Evolutionary conservation across 768 basidiomycete genomes (phyloP).

Genomic region (Termitomyces heimii): DNA sequence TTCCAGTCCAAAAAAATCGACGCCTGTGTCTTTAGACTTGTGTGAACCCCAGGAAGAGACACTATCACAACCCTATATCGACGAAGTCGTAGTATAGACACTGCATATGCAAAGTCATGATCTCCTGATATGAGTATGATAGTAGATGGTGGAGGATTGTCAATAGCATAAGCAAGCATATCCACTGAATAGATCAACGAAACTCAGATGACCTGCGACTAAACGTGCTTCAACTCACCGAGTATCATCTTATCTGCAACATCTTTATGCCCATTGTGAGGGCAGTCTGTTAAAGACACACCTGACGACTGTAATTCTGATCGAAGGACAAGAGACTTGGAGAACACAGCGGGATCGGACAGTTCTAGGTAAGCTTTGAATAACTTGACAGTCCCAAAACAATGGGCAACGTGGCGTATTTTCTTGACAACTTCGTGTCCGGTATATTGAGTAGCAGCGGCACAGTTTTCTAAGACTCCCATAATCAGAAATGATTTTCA

Average conservation of each 20-base stretch:
- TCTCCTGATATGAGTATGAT: slow-evolving; percentile 63
- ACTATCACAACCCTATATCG: slow-evolving; percentile 48
- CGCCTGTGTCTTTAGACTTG: slow-evolving; percentile 49
- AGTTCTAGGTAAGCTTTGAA: slow-evolving; percentile 56
- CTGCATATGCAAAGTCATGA: slow-evolving; percentile 60
- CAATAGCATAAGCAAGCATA: slow-evolving; percentile 62
- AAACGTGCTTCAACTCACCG: slow-evolving; percentile 23
- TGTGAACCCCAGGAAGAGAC: slow-evolving; percentile 32
- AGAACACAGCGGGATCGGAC: slow-evolving; percentile 23
- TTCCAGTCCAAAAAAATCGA: slow-evolving; percentile 48
- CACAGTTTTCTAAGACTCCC: slow-evolving; percentile 33
- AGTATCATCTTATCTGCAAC: slow-evolving; percentile 49
- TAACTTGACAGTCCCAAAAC: slow-evolving; percentile 41
- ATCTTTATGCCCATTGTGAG: slow-evolving; percentile 29
- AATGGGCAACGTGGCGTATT: slow-evolving; percentile 40
- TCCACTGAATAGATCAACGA: slow-evolving; percentile 40
- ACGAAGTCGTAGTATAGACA: slow-evolving; percentile 50
- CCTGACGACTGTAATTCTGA: slow-evolving; percentile 45
- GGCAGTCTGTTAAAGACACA: slow-evolving; percentile 34
- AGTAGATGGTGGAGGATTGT: slow-evolving; percentile 47
- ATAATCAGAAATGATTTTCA: background rate
- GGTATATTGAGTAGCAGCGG: slow-evolving; percentile 29
- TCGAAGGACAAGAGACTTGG: slow-evolving; percentile 29
- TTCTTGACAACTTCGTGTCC: slow-evolving; percentile 40
- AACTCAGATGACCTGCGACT: background rate